Base-by-base conservation (phyloP, 2,329 filamentous ascomycete species). In the Neofusicoccum parvum region DNA sequence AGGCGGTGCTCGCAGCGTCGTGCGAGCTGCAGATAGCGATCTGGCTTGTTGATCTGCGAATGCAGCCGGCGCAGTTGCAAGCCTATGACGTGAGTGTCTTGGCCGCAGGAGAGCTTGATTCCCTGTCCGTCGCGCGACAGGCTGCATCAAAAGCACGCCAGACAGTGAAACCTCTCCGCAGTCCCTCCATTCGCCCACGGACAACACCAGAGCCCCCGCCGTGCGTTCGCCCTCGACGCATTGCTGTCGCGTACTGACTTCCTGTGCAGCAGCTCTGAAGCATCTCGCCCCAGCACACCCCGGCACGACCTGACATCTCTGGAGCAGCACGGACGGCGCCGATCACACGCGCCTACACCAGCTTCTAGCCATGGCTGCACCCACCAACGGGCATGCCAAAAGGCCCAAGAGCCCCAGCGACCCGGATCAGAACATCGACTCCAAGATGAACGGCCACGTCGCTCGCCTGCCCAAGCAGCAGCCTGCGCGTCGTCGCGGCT, bases 301-400 rank as follows among this genome's bases (percentile, higher is more conserved):
- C 53, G 20, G 50, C 46, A 37, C n/a, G n/a, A 37, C 43, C 20
- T 46, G 7, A 34, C 43, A 11, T 15, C 20, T 17, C 48, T 50
- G 48, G 17, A 39, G 32, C 62, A 37, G 64, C 64, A 65, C 46
- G 64, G 54, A 65, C 64, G 17, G 23, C 56, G 64, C 39, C 46
- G 64, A 65, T 65, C 64, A 46, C 63, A 53, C 54, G 63, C 63
- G 54, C 53, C 64, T 56, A 20, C 64, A 54, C 54, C 53, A 62
- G 43, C 64, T 65, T 64, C 70, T 70, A 69, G 73, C 69, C 66
- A 79, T 79, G 76, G 75, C 74, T 70, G 72, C 69, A 67, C 74
- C 72, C 66, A 74, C 72, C 69, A 78, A 77, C 69, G 75, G 75
- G 65, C 71, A 72, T 68, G 74, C 74, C 41, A 79, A 75, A 69